Percentiles rank a stretch among this genome's conserved stretches.
These are phyloP conservation scores for Polygonum maritimum DNA, from an alignment of 148 eudicot species.

Conservation along the genomic window DNA sequence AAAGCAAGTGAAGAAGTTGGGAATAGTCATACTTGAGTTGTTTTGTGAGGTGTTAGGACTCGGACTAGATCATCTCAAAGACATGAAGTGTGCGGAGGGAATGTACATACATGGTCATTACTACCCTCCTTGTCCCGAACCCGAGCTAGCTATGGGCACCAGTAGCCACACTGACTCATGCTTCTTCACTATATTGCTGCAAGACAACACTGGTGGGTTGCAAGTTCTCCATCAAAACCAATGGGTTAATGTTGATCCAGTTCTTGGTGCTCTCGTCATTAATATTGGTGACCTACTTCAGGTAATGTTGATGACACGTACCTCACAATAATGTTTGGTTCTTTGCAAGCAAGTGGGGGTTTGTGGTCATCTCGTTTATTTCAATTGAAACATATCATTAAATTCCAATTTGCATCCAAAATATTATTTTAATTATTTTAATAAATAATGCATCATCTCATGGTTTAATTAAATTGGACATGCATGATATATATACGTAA, in stretches of 20 bases:
- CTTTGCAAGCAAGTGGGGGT: too few species aligned
- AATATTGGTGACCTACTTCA: conserved; percentile 5
- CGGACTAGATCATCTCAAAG: not conserved
- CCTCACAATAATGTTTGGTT: too few species aligned
- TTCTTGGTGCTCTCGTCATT: not conserved
- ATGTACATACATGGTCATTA: not conserved
- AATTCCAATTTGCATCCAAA: too few species aligned
- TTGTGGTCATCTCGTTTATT: too few species aligned
- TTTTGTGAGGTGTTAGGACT: not conserved
- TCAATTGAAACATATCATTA: too few species aligned
- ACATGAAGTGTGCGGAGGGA: not conserved
- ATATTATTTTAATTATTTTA: too few species aligned
- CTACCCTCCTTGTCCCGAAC: conserved; percentile 10
- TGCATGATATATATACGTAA: too few species aligned
- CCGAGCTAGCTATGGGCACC: conserved; percentile 3
- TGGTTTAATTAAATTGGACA: too few species aligned
- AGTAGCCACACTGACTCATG: not conserved
- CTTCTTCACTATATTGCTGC: conserved; percentile 8
- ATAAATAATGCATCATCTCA: too few species aligned
- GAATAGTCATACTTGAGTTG: not conserved
- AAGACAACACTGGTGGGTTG: not conserved
- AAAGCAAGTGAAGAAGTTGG: not conserved
- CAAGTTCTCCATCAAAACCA: not conserved
- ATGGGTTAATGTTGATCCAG: conserved; percentile 1
- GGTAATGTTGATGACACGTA: not conserved